Base-by-base conservation (phyloP, 352 stramenopile species). In the Globisporangium nodosum region DNA sequence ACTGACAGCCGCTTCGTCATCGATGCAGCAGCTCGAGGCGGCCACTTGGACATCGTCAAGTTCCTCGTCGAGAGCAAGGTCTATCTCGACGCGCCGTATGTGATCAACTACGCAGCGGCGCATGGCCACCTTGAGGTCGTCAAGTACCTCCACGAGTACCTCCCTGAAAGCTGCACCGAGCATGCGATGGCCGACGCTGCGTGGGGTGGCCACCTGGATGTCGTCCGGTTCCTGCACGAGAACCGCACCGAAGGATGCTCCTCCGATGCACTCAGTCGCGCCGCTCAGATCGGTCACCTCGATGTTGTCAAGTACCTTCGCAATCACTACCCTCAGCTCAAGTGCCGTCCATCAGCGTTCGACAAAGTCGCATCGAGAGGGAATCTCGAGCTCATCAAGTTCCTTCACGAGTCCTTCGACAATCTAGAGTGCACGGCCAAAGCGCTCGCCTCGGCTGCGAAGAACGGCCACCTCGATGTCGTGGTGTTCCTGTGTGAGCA, bases 401-500 rank as follows among this genome's bases (percentile, higher is more conserved):
- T 56, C 12, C 51, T 56, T 0, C 7, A 47, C 20, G 13, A 27
- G 11, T 43, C 11, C 0, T 43, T 18, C 3, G 9, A 5, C 2
- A 18, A 43, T 18, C 1, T 18, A 1, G 3, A n/a, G 39, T 13
- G 20, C n/a, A 37, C 51, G 4, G 33, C 20, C 6, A 47, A 20
- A 4, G 35, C 51, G n/a, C 12, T 39, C 1, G 20, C 8, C 1
- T 46, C 12, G 20, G 51, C 35, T 27, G 51, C 6, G n/a, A 56
- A 56, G 21, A 47, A 27, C n/a, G 35, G 51, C 1, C 51, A 56
- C 20, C n/a, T 16, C 11, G 51, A 35, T 18, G 31, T 47, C 12
- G 51, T 56, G 33, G 31, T 30, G 33, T 48, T 48, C 20, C n/a
- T 56, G n/a, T 47, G n/a, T 12, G 33, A 56, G 11, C 20, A 56